Percentiles rank a stretch among this genome's conserved stretches.
phyloP scores from a whole-genome alignment of 1,139 yeast genomes.

The Tardiomyces blankii region DNA sequence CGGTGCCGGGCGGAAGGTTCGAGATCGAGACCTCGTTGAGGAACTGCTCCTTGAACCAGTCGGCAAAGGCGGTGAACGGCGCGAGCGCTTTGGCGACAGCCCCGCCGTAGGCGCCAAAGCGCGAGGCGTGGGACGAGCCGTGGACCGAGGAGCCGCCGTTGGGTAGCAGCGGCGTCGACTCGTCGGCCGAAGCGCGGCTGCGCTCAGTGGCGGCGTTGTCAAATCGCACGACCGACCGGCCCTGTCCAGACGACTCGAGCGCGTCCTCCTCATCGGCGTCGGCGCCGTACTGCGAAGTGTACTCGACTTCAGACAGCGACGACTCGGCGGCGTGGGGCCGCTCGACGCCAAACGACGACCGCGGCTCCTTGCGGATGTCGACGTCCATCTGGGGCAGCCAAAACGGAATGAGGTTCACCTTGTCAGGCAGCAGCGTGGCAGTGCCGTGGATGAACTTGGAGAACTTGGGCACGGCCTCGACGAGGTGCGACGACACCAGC shows the following conservation, averaged over 20 bases:
- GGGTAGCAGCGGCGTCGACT: neutral
- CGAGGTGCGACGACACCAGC: conserved; percentile 80
- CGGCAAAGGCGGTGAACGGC: conserved; percentile 2
- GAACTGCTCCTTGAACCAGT: conserved; percentile 19
- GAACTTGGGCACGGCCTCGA: conserved; percentile 96
- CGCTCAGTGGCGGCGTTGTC: conserved; percentile 16
- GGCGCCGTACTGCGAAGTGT: conserved; percentile 20
- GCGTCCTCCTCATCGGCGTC: conserved; percentile 27
- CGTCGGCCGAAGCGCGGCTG: conserved; percentile 11
- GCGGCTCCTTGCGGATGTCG: conserved; percentile 84
- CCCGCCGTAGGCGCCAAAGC: conserved; percentile 19
- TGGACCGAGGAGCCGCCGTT: conserved; percentile 4
- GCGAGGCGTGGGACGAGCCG: conserved; percentile 1
- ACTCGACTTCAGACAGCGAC: conserved; percentile 20
- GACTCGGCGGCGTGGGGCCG: conserved; percentile 36
- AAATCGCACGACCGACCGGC: conserved; percentile 14
- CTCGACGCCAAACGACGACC: conserved; percentile 53
- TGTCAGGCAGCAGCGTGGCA: conserved; percentile 76
- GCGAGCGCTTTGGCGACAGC: conserved; percentile 2
- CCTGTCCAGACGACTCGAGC: conserved; percentile 24
- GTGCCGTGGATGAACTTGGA: conserved; percentile 96
- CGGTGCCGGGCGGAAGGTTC: conserved; percentile 74
- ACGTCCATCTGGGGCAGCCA: conserved; percentile 98
- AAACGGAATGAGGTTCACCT: conserved; percentile 76
- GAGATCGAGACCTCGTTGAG: conserved; percentile 36